Conservation (phyloP, 2,329 filamentous ascomycete genomes). For the Diaporthe amygdali region DNA sequence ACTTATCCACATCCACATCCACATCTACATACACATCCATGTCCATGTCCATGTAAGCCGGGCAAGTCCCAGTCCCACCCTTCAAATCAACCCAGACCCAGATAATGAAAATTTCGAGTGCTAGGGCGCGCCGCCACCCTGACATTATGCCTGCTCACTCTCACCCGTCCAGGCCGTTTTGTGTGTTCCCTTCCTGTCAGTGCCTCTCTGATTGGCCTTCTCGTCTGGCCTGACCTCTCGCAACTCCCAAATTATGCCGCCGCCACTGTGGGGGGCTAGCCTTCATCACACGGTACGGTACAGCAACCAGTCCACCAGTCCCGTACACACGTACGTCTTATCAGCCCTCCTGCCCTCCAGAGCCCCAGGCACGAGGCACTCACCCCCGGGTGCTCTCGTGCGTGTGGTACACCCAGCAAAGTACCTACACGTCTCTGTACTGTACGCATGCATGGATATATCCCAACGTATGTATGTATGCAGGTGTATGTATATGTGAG, state of each 20-base stretch:
- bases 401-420: too few species aligned
- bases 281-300: background rate
- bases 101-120: constrained; percentile 19
- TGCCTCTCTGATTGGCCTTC: background rate
- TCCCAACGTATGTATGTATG: background rate
- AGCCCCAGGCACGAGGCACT: background rate
- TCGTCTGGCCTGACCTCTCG: background rate
- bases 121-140: background rate
- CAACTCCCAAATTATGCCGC: background rate
- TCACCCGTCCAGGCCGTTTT: too few species aligned
- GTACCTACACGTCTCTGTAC: too few species aligned
- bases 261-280: constrained; percentile 4
- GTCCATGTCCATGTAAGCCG: too few species aligned
- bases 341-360: background rate
- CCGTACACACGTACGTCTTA: background rate
- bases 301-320: background rate
- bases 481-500: background rate
- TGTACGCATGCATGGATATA: background rate
- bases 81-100: constrained; percentile 2
- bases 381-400: background rate
- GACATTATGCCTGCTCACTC: background rate
- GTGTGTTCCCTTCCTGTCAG: too few species aligned
- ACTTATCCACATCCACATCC: background rate
- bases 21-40: background rate
- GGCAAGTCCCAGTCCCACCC: background rate